These are phyloP conservation scores for Penicillium canescens DNA, from an alignment of 495 filamentous ascomycete genomes.

Conservation along the genomic window DNA sequence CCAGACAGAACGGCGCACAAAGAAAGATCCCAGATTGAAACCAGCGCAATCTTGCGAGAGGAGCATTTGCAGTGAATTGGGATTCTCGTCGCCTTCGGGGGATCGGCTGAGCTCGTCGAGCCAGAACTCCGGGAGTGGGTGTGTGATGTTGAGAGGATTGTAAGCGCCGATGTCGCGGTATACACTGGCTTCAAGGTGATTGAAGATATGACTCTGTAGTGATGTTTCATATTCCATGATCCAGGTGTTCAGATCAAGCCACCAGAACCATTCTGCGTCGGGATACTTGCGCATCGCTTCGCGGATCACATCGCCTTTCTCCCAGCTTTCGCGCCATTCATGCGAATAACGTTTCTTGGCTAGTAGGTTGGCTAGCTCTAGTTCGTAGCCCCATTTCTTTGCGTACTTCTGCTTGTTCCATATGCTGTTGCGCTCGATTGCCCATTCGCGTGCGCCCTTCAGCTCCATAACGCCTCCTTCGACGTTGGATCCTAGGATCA, in stretches of 20 bases:
- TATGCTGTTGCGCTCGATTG: conserved; percentile 93
- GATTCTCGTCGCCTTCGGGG: conserved; percentile 69
- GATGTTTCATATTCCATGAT: conserved; percentile 96
- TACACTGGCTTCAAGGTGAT: conserved; percentile 67
- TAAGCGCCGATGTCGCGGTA: conserved; percentile 97
- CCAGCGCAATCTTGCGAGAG: conserved; percentile 93
- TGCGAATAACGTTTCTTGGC: conserved; percentile 98
- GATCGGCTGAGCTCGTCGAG: conserved; percentile 74
- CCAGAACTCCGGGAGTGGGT: conserved; percentile 70
- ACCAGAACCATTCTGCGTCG: conserved; percentile 99
- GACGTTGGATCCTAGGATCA: conserved; percentile 90
- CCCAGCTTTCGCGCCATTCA: conserved; percentile 99
- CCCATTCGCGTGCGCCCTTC: conserved; percentile 98
- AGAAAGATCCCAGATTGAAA: conserved; percentile 97
- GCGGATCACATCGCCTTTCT: conserved; percentile 95
- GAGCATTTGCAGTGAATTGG: conserved; percentile 79
- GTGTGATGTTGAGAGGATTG: conserved; percentile 92
- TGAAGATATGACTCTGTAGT: conserved; percentile 87
- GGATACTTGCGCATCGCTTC: conserved; percentile 92
- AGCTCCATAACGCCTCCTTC: conserved; percentile 98
- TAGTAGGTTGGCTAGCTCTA: conserved; percentile 96
- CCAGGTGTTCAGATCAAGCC: conserved; percentile 96
- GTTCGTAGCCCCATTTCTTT: conserved; percentile 86
- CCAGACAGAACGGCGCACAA: conserved; percentile 81
- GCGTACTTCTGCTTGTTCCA: conserved; percentile 92